Percentiles rank a stretch among this genome's conserved stretches.
These are phyloP conservation scores for Sclerotinia nivalis DNA, from an alignment of 2,329 filamentous ascomycete genomes.

Conservation along the genomic window DNA sequence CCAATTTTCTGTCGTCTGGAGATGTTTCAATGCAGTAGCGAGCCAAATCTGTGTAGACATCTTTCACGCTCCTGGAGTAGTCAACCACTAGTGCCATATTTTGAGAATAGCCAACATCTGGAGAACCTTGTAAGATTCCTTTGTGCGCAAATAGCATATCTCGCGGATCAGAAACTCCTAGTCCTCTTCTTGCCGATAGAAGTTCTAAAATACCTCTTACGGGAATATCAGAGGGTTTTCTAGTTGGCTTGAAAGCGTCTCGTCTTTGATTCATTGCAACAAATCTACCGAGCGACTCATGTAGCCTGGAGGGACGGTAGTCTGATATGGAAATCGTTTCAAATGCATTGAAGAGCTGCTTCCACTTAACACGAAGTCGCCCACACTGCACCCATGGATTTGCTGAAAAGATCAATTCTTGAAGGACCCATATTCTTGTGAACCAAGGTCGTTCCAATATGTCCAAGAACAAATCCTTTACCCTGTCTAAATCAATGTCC, in stretches of 20 bases:
- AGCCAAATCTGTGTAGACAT: background rate
- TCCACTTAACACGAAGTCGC: background rate
- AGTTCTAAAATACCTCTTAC: background rate
- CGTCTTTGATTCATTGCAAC: background rate
- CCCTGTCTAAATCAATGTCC: background rate
- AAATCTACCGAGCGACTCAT: background rate
- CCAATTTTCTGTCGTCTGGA: background rate
- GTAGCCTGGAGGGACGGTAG: fast-evolving
- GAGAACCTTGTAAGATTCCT: background rate
- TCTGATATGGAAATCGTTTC: fast-evolving
- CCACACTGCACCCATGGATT: background rate
- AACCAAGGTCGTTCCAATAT: background rate
- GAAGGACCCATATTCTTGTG: background rate
- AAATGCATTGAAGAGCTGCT: background rate
- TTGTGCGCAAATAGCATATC: background rate
- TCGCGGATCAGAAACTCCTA: background rate
- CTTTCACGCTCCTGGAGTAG: background rate
- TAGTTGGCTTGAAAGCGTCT: background rate
- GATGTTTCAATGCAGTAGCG: background rate
- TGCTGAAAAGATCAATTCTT: background rate
- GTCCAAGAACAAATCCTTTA: background rate
- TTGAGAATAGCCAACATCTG: no score
- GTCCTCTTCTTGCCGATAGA: background rate
- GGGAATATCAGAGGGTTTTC: no score
- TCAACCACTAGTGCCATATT: background rate